A percentile compares a stretch with the other conserved stretches of the same genome.
Conservation (phyloP, 2,329 filamentous ascomycete species). For the Exophiala sp. region DNA sequence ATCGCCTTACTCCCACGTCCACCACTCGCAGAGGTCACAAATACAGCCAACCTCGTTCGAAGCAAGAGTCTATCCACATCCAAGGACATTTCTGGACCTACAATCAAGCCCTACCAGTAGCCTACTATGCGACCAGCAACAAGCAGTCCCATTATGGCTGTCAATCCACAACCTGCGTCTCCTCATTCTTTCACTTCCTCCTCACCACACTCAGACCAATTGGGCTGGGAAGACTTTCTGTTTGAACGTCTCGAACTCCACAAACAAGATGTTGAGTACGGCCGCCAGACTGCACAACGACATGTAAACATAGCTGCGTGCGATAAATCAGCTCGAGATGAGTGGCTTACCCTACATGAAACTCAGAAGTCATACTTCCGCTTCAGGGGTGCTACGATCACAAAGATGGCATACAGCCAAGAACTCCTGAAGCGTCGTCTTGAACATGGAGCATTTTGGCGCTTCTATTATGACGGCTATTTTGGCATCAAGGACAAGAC, state of each 20-base stretch:
- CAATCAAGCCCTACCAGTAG: neutral
- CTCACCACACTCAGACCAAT: neutral
- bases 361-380: constrained; percentile 2
- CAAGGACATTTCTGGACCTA: neutral
- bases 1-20: neutral
- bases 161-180: neutral
- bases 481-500: neutral
- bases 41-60: neutral
- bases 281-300: neutral
- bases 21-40: constrained; percentile 5
- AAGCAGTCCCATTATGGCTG: neutral
- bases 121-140: neutral
- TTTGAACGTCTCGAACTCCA: neutral
- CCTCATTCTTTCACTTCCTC: neutral
- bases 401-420: neutral
- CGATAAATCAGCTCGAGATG: neutral
- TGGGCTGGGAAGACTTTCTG: constrained; percentile 1
- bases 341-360: constrained; percentile 1
- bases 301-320: neutral
- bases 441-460: neutral
- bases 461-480: constrained; percentile 2
- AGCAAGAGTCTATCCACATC: neutral
- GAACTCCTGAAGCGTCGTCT: neutral
- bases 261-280: neutral
- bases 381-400: neutral